Evolutionary conservation across 1,139 yeast genomes (phyloP).

Genomic region (Taiozyma sp.): DNA sequence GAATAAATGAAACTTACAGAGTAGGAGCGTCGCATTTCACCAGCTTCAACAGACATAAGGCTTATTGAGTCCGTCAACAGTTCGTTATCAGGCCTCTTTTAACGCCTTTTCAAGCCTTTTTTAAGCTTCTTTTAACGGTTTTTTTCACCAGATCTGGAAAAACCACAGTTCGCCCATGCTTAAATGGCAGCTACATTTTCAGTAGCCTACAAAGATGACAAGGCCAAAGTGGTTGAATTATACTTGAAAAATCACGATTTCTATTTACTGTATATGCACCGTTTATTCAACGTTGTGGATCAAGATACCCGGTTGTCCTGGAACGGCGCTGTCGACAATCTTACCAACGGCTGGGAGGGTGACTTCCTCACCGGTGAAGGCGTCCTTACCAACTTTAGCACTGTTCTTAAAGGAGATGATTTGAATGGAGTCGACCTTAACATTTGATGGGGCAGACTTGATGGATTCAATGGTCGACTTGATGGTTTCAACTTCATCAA

Average conservation of each 20-base stretch:
- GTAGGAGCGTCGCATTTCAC: not conserved
- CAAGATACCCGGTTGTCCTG: conserved; percentile 89
- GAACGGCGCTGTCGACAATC: conserved; percentile 78
- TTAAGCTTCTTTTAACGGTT: not conserved
- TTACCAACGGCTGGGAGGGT: conserved; percentile 60
- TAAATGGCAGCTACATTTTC: not conserved
- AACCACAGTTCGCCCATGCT: not conserved
- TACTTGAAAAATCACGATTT: not conserved
- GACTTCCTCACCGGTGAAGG: conserved; percentile 66
- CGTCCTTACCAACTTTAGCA: conserved; percentile 53
- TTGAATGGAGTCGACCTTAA: conserved; percentile 53
- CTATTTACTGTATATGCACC: not conserved
- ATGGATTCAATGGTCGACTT: conserved; percentile 50
- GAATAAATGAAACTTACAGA: not conserved
- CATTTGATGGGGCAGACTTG: conserved; percentile 61
- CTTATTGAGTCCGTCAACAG: not conserved
- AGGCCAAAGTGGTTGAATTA: not conserved
- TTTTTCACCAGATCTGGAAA: not conserved
- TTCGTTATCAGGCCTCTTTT: not conserved
- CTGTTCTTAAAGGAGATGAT: conserved; percentile 60
- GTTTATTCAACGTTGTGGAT: conserved; percentile 49
- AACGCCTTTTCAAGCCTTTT: not conserved
- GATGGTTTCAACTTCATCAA: conserved; percentile 70
- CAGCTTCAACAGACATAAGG: not conserved
- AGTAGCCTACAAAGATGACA: not conserved